Base-by-base conservation (phyloP, 495 filamentous ascomycete species). In the Talaromyces wortmannii region DNA sequence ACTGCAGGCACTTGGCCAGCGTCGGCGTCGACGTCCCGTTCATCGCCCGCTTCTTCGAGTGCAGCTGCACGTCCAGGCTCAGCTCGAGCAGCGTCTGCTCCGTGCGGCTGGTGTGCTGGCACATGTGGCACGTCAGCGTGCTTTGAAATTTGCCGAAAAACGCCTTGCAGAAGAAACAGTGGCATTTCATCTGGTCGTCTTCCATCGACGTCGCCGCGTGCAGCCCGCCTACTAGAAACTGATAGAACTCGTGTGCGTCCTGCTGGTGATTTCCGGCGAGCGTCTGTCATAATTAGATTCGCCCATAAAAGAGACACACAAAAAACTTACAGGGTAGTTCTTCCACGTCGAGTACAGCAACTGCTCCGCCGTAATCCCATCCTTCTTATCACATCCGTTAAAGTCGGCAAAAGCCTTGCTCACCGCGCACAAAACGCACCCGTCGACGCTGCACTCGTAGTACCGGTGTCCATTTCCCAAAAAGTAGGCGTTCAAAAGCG, bases 241-340 rank as follows among this genome's bases (percentile, higher is more conserved):
- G 89, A 72, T 95, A 90, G 68, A 92, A 97, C 63, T 97, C 92
- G 66, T 97, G 91, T 2, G 91, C 90, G 65, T 97, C 92, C 70
- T 96, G 92, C 68, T 96, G 90, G 56, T 89, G 85, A 61, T 92
- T 91, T n/a, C 90, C 90, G 8, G 90, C 87, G 29, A 96, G 78
- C n/a, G 87, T 81, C 77, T 91, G 73, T 18, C 76, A 73, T 5
- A 68, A 66, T 63, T 76, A 74, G 64, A 75, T 54, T 31, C 53
- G 50, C 42, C 46, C 16, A n/a, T 54, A 31, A 32, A 5, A 32
- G 36, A 44, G n/a, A 45, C 2, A 42, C 15, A 40, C 7, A 32
- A 50, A 44, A 23, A 16, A 29, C 68, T 52, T 67, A 81, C 86
- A 52, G 76, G 70, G 59, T 75, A 79, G 10, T 83, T 84, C 55